A percentile compares a stretch with the other conserved stretches of the same genome.
Conservation (phyloP, 768 basidiomycete genomes). For the Xerocomellus amylosporus region DNA sequence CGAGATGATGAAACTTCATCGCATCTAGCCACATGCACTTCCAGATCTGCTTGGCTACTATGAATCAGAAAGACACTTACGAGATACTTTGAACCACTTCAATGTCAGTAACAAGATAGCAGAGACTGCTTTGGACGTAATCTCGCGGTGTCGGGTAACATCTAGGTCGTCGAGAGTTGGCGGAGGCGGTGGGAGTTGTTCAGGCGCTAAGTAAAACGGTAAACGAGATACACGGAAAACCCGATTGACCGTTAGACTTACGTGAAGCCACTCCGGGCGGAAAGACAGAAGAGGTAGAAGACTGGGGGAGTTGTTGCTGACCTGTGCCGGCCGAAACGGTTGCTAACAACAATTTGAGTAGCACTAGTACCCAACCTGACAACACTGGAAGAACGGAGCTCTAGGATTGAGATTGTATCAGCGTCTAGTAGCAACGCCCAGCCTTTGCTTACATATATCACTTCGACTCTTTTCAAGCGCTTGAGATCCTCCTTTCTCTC, state of each 20-base stretch:
- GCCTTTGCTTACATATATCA: conserved; percentile 76
- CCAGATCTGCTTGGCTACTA: background rate
- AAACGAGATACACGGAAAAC: background rate
- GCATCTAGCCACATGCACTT: conserved; percentile 56
- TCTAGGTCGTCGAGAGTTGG: conserved; percentile 90
- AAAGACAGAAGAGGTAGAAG: conserved; percentile 66
- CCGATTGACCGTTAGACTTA: conserved; percentile 32
- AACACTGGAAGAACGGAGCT: conserved; percentile 78
- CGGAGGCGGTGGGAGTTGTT: conserved; percentile 61
- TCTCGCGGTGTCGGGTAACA: conserved; percentile 91
- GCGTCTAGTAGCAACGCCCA: background rate
- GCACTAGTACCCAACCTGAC: conserved; percentile 87
- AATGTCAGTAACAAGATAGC: conserved; percentile 86
- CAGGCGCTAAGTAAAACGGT: conserved; percentile 44
- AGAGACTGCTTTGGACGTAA: conserved; percentile 95
- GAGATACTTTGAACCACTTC: conserved; percentile 99
- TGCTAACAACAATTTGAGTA: conserved; percentile 88
- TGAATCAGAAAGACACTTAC: conserved; percentile 47
- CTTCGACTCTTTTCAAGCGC: conserved; percentile 85
- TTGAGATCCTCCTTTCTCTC: conserved; percentile 78
- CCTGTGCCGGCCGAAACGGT: conserved; percentile 82
- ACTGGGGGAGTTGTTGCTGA: conserved; percentile 54
- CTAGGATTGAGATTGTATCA: conserved; percentile 40
- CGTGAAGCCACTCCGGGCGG: conserved; percentile 69
- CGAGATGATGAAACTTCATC: conserved; percentile 98